Base-by-base conservation (phyloP, 2,329 filamentous ascomycete species). In the Exophiala spinifera region DNA sequence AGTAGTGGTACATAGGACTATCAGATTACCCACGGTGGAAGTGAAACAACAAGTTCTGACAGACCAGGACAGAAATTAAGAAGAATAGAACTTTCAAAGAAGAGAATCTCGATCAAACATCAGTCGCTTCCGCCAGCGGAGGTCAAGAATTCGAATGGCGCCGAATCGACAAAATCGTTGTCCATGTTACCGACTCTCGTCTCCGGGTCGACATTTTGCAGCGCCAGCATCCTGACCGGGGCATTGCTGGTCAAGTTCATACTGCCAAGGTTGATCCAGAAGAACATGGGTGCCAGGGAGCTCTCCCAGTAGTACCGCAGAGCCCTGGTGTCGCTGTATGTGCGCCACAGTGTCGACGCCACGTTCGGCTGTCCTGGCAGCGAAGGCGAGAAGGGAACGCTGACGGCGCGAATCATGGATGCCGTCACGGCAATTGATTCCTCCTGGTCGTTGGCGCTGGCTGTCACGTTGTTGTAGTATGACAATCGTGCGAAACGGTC, bases 381-480 rank as follows among this genome's bases (percentile, higher is more conserved):
- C 2, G 47, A 50, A 4, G 47, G 47, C 15, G 36, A 20, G 36
- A 50, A 42, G 13, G 49, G 49, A n/a, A 51, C 49, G n/a, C 40
- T 45, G 23, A 51, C 40, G 28, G 49, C 49, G 15, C 49, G 39
- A 34, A 46, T 51, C 49, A 51, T 51, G 14, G 40, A 17, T 4
- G 49, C 49, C 21, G 49, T 21, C 8, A 39, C 21, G 33, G 49
- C 49, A n/a, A 51, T 15, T 7, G 49, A 36, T 11, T 33, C 13
- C 28, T 34, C 40, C 19, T 4, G 15, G 21, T 25, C 37, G n/a
- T 14, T 13, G n/a, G 40, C 19, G 4, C 10, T 11, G 14, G 25
- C 14, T 7, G 49, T 37, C 39, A 51, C 33, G n/a, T 51, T 36
- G 21, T 45, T 37, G 15, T 51, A 51, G 25, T 51, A 46, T 3